Base-by-base conservation (phyloP, 148 eudicot species). In the Dianthus caryophyllus region DNA sequence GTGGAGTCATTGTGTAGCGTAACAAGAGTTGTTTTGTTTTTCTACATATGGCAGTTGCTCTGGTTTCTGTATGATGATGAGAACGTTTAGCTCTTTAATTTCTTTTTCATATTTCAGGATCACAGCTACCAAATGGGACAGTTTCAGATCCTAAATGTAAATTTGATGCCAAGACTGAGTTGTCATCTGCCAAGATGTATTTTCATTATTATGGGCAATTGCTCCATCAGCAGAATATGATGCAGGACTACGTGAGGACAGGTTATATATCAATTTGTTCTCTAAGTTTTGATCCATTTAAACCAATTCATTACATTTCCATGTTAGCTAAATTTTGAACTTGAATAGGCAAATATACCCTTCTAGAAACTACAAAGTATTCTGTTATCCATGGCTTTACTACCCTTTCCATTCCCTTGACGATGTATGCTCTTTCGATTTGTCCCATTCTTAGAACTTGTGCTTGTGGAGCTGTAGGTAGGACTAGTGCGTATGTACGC, bases 221-320 rank as follows among this genome's bases (percentile, higher is more conserved):
- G 72, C 80, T 94, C 31, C 99, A 94, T 80, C 99, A 94, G 76
- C 97, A 94, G 79, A 90, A 94, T 80, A 94, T 94, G 99, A 41
- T 94, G 82, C 99, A 94, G 82, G 99, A 94, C 73, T 94, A 88
- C 64, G 97, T 94, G 83, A 88, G 99, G 81, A 94, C 99, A 88
- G 97, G 99, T 94, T 69, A 71, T 73, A 68, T 72, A 48, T 52
- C 66, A 54, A 13, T 41, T 59, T 25, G 56, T 27, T 17, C 20
- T 21, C 44, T 71, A 65, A 30, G 50, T 24, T 43, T 75, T 65
- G 26, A 22, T 13, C 10, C 12, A 30, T 48, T 9, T 38, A 46
- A 17, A 5, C 18, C 22, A 22, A 49, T 17, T 49, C 21, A 2
- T 9, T n/a, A 49, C 53, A 49, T 1, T 1, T n/a, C 18, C 21